Evolutionary conservation across 805 yeast genomes (phyloP).

Genomic region (Wickerhamomyces subpelliculosus): DNA sequence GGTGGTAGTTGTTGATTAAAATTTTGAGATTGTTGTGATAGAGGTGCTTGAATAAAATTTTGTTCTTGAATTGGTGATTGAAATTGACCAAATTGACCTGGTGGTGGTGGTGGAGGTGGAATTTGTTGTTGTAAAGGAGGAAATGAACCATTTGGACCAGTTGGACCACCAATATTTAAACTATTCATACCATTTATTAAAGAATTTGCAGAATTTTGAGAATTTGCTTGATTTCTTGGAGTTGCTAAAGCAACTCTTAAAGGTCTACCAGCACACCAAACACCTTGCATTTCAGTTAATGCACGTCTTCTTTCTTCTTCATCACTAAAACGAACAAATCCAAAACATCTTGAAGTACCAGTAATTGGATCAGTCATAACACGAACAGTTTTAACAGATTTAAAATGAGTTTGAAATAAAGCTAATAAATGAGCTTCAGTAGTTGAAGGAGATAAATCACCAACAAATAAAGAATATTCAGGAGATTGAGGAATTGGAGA

Average conservation of each 20-base stretch:
- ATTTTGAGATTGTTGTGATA: constrained; percentile 13
- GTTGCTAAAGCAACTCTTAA: constrained; percentile 75
- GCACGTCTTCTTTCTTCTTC: constrained; percentile 66
- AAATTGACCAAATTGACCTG: not conserved
- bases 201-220: not conserved
- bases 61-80: not conserved
- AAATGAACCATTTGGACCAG: not conserved
- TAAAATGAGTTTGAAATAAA: constrained; percentile 59
- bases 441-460: constrained; percentile 70
- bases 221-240: constrained; percentile 42
- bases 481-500: constrained; percentile 70
- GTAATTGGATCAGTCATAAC: constrained; percentile 83
- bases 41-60: not conserved
- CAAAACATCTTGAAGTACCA: constrained; percentile 73
- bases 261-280: constrained; percentile 73
- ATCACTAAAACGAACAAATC: constrained; percentile 69
- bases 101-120: not conserved
- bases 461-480: constrained; percentile 75
- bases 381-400: constrained; percentile 68
- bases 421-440: constrained; percentile 75
- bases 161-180: not conserved
- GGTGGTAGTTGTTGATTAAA: constrained; percentile 14
- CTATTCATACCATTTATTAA: constrained; percentile 1
- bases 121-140: not conserved
- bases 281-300: constrained; percentile 68